phyloP scores from a whole-genome alignment of 2,329 filamentous ascomycete genomes.

The Pseudogymnoascus sp. region DNA sequence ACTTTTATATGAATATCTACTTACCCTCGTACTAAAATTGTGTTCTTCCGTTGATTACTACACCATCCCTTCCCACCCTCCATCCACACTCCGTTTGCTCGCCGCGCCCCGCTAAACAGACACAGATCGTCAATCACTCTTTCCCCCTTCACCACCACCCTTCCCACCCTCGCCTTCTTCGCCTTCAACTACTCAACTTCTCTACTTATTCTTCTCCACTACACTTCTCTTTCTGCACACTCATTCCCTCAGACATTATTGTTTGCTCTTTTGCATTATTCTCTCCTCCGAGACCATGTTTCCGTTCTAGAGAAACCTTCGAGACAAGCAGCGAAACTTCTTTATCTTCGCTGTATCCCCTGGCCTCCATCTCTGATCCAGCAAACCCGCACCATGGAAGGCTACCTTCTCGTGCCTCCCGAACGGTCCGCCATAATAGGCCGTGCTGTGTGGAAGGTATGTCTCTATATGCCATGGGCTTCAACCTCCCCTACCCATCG shows the following conservation, averaged over 20 bases:
- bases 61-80: background rate
- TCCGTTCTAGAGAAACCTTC: background rate
- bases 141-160: background rate
- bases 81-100: background rate
- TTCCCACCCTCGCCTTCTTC: background rate
- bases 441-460: constrained; percentile 45
- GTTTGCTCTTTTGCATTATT: background rate
- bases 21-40: background rate
- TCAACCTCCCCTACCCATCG: background rate
- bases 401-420: constrained; percentile 40
- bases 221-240: background rate
- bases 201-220: constrained; percentile 1
- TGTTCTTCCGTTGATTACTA: constrained; percentile 4
- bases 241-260: background rate
- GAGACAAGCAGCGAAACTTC: constrained; percentile 1
- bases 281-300: background rate
- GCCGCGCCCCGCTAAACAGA: constrained; percentile 3
- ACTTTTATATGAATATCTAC: background rate
- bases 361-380: background rate
- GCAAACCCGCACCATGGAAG: constrained; percentile 36
- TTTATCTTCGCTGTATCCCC: constrained; percentile 2
- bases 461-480: constrained; percentile 11
- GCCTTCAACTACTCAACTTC: background rate
- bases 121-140: constrained; percentile 1
- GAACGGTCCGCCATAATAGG: constrained; percentile 45